Evolutionary conservation across 177 flowering plant genomes (phyloP), one percentile per base, ranked within the genome.

Genomic region (Tripterygium wilfordii): DNA sequence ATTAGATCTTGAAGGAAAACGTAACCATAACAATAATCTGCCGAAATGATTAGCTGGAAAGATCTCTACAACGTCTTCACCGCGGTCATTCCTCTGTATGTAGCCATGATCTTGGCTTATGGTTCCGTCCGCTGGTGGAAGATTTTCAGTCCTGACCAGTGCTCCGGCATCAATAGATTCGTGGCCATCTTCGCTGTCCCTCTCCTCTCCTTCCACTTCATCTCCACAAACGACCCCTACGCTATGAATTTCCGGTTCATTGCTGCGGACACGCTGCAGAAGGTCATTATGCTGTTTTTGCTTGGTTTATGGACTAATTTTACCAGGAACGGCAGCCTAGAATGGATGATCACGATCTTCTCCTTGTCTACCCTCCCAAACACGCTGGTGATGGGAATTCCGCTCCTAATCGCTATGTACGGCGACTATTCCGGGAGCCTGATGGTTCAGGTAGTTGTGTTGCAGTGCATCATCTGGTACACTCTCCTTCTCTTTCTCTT

Each of bases 81-180:
- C 23, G 97, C 97, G 42, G 80, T 90, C 55, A 60, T 84, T 13
- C 96, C 97, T 1, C 77, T 90, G 14, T 90, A 90, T 62, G 97
- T 87, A 14, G 96, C 97, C n/a, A 87, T 87, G 94, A 79, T 90
- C 23, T 47, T 84, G 18, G 97, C 97, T 21, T 90, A 84, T 54
- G 96, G 94, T 5, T 87, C 96, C 2, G 91, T 90, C 9, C 77
- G 85, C 5, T 90, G 97, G 97, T 87, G 97, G 96, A 82, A 84
- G 59, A 87, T 90, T 36, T 90, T 90, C 79, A 51, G 80, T 0
- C 88, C 96, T 0, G 94, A 90, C 56, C 97, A 90, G 63, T 90
- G 97, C 69, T 84, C 97, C 51, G 97, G 97, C 25, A 87, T 90
- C 69, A 84, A 90, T 64, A 85, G 96, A 5, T 90, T 90, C 69